phyloP scores from a whole-genome alignment of 768 basidiomycete species.

The Boletus huronensis region DNA sequence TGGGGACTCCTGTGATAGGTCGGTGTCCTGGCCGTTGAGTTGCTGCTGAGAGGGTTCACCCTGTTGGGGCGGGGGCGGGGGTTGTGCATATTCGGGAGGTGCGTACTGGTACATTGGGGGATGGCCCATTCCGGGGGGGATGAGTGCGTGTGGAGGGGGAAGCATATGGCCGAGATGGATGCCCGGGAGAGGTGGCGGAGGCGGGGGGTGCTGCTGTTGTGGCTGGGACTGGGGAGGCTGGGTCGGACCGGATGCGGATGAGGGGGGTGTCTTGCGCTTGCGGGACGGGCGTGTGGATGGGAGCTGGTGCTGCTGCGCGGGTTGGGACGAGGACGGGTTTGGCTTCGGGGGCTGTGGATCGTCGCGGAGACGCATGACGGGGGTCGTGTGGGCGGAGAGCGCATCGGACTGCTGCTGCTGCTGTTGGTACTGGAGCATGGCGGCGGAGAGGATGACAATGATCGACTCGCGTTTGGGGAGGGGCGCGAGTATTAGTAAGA shows the following conservation, averaged over 20 bases:
- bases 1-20: slow-evolving; percentile 4
- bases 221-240: slow-evolving; percentile 24
- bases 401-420: slow-evolving; percentile 9
- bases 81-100: slow-evolving; percentile 31
- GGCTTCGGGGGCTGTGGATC: slow-evolving; percentile 35
- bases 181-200: slow-evolving; percentile 34
- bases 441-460: slow-evolving; percentile 21
- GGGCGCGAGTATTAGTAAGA: slow-evolving; percentile 39
- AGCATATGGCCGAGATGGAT: slow-evolving; percentile 50
- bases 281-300: slow-evolving; percentile 34
- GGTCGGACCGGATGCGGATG: slow-evolving; percentile 20
- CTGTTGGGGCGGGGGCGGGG: slow-evolving; percentile 23
- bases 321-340: slow-evolving; percentile 18
- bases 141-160: slow-evolving; percentile 52
- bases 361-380: slow-evolving; percentile 60
- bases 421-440: slow-evolving; percentile 29
- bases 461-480: slow-evolving; percentile 31
- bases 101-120: slow-evolving; percentile 35
- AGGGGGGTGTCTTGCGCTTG: slow-evolving; percentile 69
- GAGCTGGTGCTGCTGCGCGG: slow-evolving; percentile 1
- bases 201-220: slow-evolving; percentile 31
- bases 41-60: slow-evolving; percentile 29
- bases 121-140: slow-evolving; percentile 37
- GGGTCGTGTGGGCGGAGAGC: slow-evolving; percentile 14
- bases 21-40: slow-evolving; percentile 19